Conservation (phyloP, 495 filamentous ascomycete species). For the Chlorociboria aeruginascens region DNA sequence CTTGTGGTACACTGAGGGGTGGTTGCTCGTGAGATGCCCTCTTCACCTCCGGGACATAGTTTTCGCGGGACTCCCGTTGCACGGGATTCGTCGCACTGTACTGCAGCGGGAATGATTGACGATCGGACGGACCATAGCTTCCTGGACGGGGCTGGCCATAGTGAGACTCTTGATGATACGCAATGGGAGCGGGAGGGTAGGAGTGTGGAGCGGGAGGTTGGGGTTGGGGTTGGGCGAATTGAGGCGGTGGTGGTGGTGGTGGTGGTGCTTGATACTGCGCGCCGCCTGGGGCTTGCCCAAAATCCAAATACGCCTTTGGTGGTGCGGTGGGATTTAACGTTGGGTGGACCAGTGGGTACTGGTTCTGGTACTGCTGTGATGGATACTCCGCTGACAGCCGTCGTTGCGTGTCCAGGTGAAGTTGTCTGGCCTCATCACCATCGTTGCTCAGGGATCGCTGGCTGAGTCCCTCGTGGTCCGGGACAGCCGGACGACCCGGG, state of each 20-base stretch:
- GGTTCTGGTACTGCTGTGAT: not conserved
- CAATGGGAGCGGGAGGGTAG: slow-evolving; percentile 2
- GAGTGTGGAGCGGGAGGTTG: slow-evolving; percentile 24
- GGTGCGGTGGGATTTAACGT: not conserved
- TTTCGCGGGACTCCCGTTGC: no score
- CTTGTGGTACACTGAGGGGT: no score
- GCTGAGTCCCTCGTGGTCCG: not conserved
- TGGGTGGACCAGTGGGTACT: not conserved
- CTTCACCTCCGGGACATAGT: no score
- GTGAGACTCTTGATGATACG: not conserved
- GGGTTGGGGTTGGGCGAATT: slow-evolving; percentile 34
- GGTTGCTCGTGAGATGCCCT: no score
- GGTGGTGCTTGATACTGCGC: slow-evolving; percentile 8
- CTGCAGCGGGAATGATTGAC: no score
- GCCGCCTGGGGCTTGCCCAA: not conserved
- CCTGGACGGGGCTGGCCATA: not conserved
- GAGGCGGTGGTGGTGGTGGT: slow-evolving; percentile 23
- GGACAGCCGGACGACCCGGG: slow-evolving; percentile 1
- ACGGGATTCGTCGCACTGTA: no score
- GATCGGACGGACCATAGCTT: no score
- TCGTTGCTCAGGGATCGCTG: slow-evolving; percentile 5
- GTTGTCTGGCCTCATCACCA: not conserved
- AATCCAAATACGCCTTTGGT: not conserved
- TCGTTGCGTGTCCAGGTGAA: not conserved
- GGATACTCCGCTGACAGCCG: slow-evolving; percentile 3